Evolutionary conservation across 192 early-diverging fungal species (phyloP).

Genomic region (Glomus cerebriforme): DNA sequence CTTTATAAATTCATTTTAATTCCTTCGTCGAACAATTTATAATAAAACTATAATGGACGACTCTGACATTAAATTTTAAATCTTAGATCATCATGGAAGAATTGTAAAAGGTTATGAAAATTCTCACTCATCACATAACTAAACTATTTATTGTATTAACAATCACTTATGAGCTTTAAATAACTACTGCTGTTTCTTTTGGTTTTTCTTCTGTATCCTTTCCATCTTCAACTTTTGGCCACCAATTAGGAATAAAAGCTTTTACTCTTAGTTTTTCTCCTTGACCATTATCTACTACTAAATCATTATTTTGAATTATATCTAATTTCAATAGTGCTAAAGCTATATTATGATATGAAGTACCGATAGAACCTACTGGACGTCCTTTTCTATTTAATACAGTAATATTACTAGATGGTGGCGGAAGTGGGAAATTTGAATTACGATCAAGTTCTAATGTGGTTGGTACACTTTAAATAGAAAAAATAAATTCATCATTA

Average conservation of each 20-base stretch:
- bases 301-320: background rate
- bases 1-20: no score
- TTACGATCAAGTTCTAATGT: conserved; percentile 26
- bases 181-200: background rate
- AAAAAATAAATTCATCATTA: no score
- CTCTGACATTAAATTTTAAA: no score
- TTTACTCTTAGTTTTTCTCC: conserved; percentile 8
- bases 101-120: no score
- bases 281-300: background rate
- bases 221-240: conserved; percentile 16
- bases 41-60: no score
- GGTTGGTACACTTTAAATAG: conserved; percentile 2
- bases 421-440: background rate
- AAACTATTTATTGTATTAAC: no score
- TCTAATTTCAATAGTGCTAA: conserved; percentile 25
- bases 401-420: conserved; percentile 4
- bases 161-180: no score
- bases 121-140: no score
- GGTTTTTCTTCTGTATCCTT: background rate
- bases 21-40: no score
- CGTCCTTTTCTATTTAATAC: background rate
- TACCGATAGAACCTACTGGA: background rate
- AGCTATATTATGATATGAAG: conserved; percentile 4
- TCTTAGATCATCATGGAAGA: no score
- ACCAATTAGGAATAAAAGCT: conserved; percentile 28